A percentile compares a stretch with the other conserved stretches of the same genome.
Conservation (phyloP, 2,329 filamentous ascomycete species). For the Pleomassaria siparia region DNA sequence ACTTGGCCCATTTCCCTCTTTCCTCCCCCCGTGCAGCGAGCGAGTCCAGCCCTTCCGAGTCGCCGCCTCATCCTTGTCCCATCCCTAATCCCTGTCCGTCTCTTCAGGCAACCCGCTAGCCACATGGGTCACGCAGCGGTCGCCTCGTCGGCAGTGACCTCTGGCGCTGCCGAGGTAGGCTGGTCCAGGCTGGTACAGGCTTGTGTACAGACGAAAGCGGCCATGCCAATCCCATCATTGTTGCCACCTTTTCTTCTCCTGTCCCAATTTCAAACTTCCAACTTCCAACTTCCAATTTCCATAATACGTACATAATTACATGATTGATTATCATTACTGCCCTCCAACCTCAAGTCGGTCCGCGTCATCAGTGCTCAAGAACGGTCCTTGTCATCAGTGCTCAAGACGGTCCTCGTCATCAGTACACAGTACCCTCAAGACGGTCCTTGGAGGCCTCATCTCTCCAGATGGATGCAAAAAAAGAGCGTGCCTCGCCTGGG, state of each 20-base stretch:
- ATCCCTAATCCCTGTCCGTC: conserved; percentile 2
- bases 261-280: background rate
- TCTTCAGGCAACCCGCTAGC: conserved; percentile 4
- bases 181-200: too few species aligned
- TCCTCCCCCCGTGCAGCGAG: background rate
- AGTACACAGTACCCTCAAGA: background rate
- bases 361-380: background rate
- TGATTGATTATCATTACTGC: too few species aligned
- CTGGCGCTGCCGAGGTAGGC: conserved; percentile 16
- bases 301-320: too few species aligned
- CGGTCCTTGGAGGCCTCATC: conserved; percentile 12
- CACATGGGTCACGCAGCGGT: conserved; percentile 7
- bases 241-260: background rate
- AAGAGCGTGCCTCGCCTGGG: conserved; percentile 10
- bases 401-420: conserved; percentile 4
- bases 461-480: background rate
- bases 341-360: conserved; percentile 9
- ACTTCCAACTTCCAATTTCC: too few species aligned
- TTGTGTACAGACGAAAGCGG: too few species aligned
- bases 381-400: conserved; percentile 10
- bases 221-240: background rate
- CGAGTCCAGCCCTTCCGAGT: conserved; percentile 1
- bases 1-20: background rate
- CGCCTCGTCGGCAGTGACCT: conserved; percentile 25
- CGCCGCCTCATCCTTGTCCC: background rate